These are phyloP conservation scores for Eucalyptus lansdowneana DNA, from an alignment of 345 rosid species.

Conservation along the genomic window DNA sequence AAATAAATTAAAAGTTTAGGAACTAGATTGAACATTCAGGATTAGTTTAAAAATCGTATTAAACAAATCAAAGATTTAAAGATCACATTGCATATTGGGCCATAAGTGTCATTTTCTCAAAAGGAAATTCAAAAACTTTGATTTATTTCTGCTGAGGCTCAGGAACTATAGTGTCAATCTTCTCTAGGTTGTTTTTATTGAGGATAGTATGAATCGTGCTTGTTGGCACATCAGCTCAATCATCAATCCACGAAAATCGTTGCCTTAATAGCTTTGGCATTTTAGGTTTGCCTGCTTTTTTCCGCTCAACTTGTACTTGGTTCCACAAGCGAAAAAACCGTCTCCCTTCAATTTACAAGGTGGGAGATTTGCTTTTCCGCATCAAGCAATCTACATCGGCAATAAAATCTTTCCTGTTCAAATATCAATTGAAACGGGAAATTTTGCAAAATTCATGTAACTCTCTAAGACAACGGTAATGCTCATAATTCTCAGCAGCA, in stretches of 20 bases:
- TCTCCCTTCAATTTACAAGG: neutral
- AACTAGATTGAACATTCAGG: rapidly evolving
- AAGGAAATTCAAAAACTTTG: neutral
- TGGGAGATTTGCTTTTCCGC: neutral
- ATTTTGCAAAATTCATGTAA: neutral
- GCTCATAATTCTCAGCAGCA: too few relatives aligned
- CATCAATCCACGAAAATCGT: neutral
- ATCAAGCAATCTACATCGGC: neutral
- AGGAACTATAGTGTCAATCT: neutral
- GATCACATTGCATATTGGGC: too few relatives aligned
- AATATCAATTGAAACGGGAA: neutral
- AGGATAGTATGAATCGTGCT: neutral
- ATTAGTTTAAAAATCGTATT: too few relatives aligned
- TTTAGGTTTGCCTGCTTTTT: neutral
- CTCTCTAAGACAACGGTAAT: neutral
- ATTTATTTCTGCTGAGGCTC: neutral
- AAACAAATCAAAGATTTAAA: too few relatives aligned
- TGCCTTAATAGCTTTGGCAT: neutral
- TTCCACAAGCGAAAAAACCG: neutral
- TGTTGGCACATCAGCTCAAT: neutral
- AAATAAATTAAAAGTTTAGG: neutral
- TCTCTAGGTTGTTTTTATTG: neutral
- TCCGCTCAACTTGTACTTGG: neutral
- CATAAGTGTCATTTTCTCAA: too few relatives aligned
- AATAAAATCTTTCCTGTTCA: neutral